Evolutionary conservation across 305 asterid genomes (phyloP).

Genomic region (Solanum hybrid): DNA sequence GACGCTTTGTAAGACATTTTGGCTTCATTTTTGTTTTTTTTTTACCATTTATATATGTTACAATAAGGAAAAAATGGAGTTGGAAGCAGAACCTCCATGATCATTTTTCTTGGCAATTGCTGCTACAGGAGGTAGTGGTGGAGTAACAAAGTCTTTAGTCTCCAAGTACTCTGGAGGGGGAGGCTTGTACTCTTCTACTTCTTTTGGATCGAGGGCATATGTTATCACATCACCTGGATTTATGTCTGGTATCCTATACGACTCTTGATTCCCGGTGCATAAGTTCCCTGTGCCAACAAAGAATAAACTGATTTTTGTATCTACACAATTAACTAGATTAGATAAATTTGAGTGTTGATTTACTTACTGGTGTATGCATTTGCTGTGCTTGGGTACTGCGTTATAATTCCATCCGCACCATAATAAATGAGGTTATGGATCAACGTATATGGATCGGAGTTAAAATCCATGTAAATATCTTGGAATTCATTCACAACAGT

Average conservation of each 20-base stretch:
- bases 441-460: conserved; percentile 73
- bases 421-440: conserved; percentile 36
- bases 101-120: conserved; percentile 12
- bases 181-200: conserved; percentile 14
- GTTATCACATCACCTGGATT: conserved; percentile 40
- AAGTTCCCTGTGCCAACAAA: neutral
- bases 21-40: neutral
- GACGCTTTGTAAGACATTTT: neutral
- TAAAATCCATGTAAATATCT: conserved; percentile 55
- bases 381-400: conserved; percentile 73
- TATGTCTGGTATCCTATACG: neutral
- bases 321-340: neutral
- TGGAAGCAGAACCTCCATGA: conserved; percentile 9
- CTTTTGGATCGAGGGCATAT: conserved; percentile 25
- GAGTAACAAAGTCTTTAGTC: conserved; percentile 43
- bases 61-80: neutral
- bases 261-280: neutral
- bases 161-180: conserved; percentile 36
- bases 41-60: neutral
- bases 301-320: neutral
- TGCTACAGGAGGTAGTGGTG: conserved; percentile 61
- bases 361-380: conserved; percentile 54
- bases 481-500: conserved; percentile 56
- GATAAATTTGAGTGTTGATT: neutral
- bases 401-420: conserved; percentile 55